A percentile compares a stretch with the other conserved stretches of the same genome.
phyloP scores from a whole-genome alignment of 768 basidiomycete species.

The Agrocybe pediades region DNA sequence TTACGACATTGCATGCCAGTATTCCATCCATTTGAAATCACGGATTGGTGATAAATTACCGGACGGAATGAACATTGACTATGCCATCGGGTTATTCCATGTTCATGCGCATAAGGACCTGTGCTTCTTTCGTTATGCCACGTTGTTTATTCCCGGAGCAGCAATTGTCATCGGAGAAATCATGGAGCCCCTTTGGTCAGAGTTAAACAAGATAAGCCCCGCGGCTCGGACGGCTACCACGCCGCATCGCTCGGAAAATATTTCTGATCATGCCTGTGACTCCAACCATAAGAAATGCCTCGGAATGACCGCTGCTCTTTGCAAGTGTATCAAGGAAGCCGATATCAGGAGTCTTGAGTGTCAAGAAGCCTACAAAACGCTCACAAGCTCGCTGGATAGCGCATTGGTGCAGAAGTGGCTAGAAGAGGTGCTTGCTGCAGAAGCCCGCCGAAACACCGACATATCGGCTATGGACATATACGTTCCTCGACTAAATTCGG shows the following conservation, averaged over 20 bases:
- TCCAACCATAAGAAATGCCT: constrained; percentile 26
- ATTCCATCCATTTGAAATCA: background rate
- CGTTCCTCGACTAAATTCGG: background rate
- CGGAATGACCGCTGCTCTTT: constrained; percentile 11
- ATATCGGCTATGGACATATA: constrained; percentile 7
- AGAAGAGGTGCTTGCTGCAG: background rate
- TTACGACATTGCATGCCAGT: constrained; percentile 5
- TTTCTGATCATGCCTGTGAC: constrained; percentile 25
- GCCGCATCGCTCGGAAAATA: constrained; percentile 13
- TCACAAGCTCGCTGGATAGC: background rate
- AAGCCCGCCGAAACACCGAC: background rate
- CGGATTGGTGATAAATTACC: background rate
- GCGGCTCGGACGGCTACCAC: constrained; percentile 12
- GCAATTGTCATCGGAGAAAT: constrained; percentile 17
- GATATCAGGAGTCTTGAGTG: background rate
- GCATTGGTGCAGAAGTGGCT: background rate
- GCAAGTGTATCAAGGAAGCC: background rate
- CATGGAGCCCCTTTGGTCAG: constrained; percentile 22
- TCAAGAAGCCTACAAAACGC: background rate
- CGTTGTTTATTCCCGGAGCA: constrained; percentile 13
- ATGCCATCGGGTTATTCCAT: constrained; percentile 26
- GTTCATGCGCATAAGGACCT: constrained; percentile 25
- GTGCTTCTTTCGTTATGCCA: constrained; percentile 26
- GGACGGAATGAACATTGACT: constrained; percentile 1
- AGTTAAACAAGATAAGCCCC: constrained; percentile 14